A percentile compares a stretch with the other conserved stretches of the same genome.
Evolutionary conservation across 73 alveolate species (phyloP).

Genomic region (Effrenium voratum): DNA sequence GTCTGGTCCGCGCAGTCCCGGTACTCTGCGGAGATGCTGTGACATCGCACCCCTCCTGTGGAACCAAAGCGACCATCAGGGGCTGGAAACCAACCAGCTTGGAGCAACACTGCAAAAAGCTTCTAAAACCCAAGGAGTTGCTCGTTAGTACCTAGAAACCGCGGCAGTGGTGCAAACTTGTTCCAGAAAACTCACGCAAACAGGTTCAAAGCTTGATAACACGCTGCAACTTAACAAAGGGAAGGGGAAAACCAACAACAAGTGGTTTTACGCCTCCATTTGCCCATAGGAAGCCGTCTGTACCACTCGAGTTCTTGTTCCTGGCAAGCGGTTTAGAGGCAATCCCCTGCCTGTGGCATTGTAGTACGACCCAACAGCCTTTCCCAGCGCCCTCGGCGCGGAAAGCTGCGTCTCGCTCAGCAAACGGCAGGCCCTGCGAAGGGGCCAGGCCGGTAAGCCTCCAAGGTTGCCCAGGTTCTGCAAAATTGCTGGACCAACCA

Average conservation of each 20-base stretch:
- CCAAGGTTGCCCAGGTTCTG: too few relatives aligned
- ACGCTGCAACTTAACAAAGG: too few relatives aligned
- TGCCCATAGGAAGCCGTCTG: neutral
- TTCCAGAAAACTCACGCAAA: too few relatives aligned
- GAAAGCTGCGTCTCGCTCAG: neutral
- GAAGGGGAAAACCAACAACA: too few relatives aligned
- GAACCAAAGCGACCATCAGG: neutral
- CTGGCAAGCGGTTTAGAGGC: too few relatives aligned
- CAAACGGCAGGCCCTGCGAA: conserved; percentile 14
- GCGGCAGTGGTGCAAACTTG: too few relatives aligned
- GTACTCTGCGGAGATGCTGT: conserved; percentile 47
- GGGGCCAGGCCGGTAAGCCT: conserved; percentile 43
- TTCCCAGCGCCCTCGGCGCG: neutral
- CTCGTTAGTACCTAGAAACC: too few relatives aligned
- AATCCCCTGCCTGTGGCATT: conserved; percentile 52
- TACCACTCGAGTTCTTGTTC: neutral
- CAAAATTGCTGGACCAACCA: too few relatives aligned
- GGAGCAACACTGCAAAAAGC: too few relatives aligned
- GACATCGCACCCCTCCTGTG: conserved; percentile 50
- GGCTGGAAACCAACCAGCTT: neutral
- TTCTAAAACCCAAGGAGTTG: too few relatives aligned
- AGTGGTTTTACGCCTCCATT: neutral
- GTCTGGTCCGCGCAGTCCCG: conserved; percentile 91
- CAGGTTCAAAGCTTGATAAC: too few relatives aligned
- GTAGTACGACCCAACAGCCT: conserved; percentile 85